Percentiles rank a stretch among this genome's conserved stretches.
phyloP scores from a whole-genome alignment of 140 eudicot species.

The Oenanthe javanica region DNA sequence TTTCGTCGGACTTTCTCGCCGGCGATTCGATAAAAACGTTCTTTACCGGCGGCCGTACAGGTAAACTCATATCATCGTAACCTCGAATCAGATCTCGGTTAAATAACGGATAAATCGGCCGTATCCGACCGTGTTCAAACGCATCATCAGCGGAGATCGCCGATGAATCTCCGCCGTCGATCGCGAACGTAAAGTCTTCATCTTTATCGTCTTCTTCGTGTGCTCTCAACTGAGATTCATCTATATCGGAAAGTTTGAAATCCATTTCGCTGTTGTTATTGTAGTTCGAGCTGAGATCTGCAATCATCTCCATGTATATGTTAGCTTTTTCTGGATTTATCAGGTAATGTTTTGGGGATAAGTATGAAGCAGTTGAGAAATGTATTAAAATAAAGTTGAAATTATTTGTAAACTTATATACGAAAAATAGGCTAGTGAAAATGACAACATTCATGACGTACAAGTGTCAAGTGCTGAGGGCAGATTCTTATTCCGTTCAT shows the following conservation, averaged over 20 bases:
- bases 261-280: neutral
- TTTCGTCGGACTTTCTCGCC: slow-evolving; percentile 14
- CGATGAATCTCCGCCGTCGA: slow-evolving; percentile 17
- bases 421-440: neutral
- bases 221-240: neutral
- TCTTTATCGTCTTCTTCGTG: slow-evolving; percentile 28
- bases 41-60: slow-evolving; percentile 48
- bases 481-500: too few relatives aligned
- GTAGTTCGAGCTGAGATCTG: neutral
- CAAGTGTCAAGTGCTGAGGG: too few relatives aligned
- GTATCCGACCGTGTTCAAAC: slow-evolving; percentile 55
- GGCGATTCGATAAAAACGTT: slow-evolving; percentile 44
- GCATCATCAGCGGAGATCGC: slow-evolving; percentile 48
- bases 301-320: neutral
- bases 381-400: neutral
- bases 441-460: slow-evolving; percentile 1
- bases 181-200: slow-evolving; percentile 56
- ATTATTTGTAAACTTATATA: neutral
- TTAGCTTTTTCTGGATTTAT: neutral
- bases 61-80: slow-evolving; percentile 24
- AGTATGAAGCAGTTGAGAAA: neutral
- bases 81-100: slow-evolving; percentile 32
- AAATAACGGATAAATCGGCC: slow-evolving; percentile 56
- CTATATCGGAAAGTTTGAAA: neutral
- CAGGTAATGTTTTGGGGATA: neutral